Conservation (phyloP, 129 eudicot species). For the carrot (Daucus carota) region DH1_v3.0 NC_030387.2:38578001-38578500, state of each 20-base stretch:
- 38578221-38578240: constrained; percentile 52
- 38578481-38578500: background rate
- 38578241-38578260: constrained; percentile 42
- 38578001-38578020: background rate
- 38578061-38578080: no score
- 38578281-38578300: constrained; percentile 60
- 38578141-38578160: no score
- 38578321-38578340: constrained; percentile 62
- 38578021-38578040: no score
- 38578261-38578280: constrained; percentile 57
- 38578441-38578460: constrained; percentile 50
- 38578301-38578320: constrained; percentile 58
- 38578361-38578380: constrained; percentile 59
- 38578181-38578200: background rate
- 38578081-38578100: no score
- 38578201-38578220: background rate
- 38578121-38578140: no score
- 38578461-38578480: constrained; percentile 29
- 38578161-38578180: no score
- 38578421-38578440: constrained; percentile 30
- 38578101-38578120: no score
- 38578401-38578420: constrained; percentile 60
- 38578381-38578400: constrained; percentile 54
- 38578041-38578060: background rate
- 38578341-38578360: constrained; percentile 54